A percentile compares a stretch with the other conserved stretches of the same genome.
These are phyloP conservation scores for Suaeda aralocaspica DNA, from an alignment of 148 eudicot genomes.

Conservation along the genomic window DNA sequence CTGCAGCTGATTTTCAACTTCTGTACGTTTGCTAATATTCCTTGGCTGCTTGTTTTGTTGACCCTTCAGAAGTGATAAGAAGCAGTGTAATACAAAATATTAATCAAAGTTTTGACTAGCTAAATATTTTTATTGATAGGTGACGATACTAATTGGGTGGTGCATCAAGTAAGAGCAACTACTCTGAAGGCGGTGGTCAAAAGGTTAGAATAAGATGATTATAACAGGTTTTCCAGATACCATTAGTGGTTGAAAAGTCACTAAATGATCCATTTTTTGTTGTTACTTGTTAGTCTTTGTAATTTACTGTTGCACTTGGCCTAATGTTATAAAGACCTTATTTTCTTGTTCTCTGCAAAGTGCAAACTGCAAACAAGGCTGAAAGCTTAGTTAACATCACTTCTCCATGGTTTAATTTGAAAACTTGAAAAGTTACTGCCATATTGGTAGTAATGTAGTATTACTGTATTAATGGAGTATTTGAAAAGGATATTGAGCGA, in stretches of 20 bases:
- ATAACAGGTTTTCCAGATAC: not conserved
- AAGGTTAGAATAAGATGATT: not conserved
- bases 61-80: not conserved
- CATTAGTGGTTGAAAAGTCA: not conserved
- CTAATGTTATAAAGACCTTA: not conserved
- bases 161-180: not conserved
- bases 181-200: not conserved
- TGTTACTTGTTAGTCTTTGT: too few species aligned
- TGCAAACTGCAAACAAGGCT: too few species aligned
- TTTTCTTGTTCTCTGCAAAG: too few species aligned
- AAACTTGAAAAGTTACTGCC: too few species aligned
- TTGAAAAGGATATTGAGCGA: too few species aligned
- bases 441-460: too few species aligned
- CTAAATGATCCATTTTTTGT: not conserved
- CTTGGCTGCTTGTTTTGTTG: not conserved
- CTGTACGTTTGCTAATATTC: not conserved
- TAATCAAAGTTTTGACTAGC: not conserved
- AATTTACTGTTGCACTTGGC: not conserved
- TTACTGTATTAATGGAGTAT: too few species aligned
- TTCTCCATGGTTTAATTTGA: too few species aligned
- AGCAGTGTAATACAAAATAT: not conserved
- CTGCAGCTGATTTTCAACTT: conserved; percentile 18
- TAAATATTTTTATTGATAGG: not conserved
- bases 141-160: not conserved
- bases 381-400: too few species aligned